Evolutionary conservation across 2,329 filamentous ascomycete species (phyloP), one percentile per base, ranked within the genome.

Genomic region (Alternaria sp.): DNA sequence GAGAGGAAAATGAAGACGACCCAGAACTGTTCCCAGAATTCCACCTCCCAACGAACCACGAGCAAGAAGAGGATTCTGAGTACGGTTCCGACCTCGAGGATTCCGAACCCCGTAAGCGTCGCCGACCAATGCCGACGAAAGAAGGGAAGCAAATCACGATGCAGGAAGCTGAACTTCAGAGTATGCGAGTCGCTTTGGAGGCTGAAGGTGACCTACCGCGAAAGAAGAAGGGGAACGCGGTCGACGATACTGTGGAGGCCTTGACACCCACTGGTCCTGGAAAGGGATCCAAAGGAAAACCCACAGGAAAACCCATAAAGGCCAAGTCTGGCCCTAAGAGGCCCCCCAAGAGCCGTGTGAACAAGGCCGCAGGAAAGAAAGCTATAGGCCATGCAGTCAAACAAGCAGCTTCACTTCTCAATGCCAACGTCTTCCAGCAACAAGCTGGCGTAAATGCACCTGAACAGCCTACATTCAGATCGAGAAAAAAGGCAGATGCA

Each of bases 181-280:
- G 68, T 30, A 78, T 79, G 76, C 52, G n/a, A 6, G 74, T 76
- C 10, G 72, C 64, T 7, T 45, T 77, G 1, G 71, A 78, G 10
- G 73, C 70, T 12, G 25, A 51, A 6, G 49, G 49, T 0, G 75
- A 77, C 32, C 3, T 22, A 3, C 65, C 74, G 0, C 64, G 50
- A 18, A 77, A 70, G 62, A 75, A 72, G 34, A 68, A 63, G 11
- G 51, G 30, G 6, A 43, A 27, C 16, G 20, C 25, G 27, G 27
- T 46, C 3, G 60, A 59, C 18, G 52, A 60, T 25, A 18, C 36
- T 14, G 41, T 58, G 20, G 55, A 59, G 12, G 36, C 22, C 9
- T 27, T 51, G 5, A 52, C 22, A 8, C 20, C 53, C 11, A 18
- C 41, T 30, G 40, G 40, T 22, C 28, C 52, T 8, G 49, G 34